phyloP scores from a whole-genome alignment of 2,329 filamentous ascomycete species.

The Aureobasidium namibiae region DNA sequence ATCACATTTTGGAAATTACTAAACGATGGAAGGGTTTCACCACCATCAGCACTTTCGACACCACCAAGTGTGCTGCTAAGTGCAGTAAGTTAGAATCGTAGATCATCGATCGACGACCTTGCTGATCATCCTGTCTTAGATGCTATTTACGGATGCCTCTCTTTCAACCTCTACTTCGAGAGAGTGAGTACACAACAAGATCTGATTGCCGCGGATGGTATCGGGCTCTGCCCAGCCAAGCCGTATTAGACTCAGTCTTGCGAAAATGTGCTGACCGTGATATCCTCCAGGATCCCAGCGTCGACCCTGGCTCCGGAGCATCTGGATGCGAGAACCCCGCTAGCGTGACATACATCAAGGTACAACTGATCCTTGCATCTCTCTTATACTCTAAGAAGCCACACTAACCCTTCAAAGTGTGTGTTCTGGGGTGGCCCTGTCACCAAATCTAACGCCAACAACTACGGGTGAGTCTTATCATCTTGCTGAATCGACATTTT shows the following conservation, averaged over 20 bases:
- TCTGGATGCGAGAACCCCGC: conserved; percentile 4
- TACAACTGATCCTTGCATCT: not conserved
- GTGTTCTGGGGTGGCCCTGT: conserved; percentile 16
- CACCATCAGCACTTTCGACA: conserved; percentile 16
- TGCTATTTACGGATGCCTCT: conserved; percentile 5
- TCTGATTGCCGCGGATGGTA: too few relatives aligned
- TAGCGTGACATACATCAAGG: conserved; percentile 17
- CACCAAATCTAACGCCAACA: conserved; percentile 23
- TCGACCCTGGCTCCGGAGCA: not conserved
- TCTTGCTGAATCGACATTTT: not conserved
- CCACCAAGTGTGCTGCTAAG: conserved; percentile 16
- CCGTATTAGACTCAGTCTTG: too few relatives aligned
- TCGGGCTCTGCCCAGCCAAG: too few relatives aligned
- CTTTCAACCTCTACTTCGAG: conserved; percentile 15
- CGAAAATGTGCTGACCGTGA: too few relatives aligned
- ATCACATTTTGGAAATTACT: too few relatives aligned
- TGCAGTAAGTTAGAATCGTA: conserved; percentile 14
- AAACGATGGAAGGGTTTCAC: too few relatives aligned
- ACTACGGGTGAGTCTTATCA: conserved; percentile 19
- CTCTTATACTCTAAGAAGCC: not conserved
- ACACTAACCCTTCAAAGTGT: not conserved
- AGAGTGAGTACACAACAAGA: too few relatives aligned
- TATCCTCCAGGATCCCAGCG: conserved; percentile 1
- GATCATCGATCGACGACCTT: not conserved
- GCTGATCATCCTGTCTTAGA: not conserved